Evolutionary conservation across 495 filamentous ascomycete genomes (phyloP).

Genomic region (Chaetomidium leptoderma): DNA sequence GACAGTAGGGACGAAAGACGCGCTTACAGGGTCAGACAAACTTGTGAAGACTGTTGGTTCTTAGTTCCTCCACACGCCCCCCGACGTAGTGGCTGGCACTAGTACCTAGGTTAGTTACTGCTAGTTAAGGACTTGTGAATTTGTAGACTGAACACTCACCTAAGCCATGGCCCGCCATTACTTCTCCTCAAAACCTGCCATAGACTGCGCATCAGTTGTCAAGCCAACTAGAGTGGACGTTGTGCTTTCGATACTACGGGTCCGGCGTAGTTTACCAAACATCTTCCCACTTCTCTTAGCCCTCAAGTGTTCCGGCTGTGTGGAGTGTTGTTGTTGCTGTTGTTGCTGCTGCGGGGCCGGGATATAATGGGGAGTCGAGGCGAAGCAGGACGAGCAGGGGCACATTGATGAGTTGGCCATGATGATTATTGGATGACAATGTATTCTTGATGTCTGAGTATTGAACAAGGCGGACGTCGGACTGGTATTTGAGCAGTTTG

Average conservation of each 20-base stretch:
- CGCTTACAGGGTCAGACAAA: no score
- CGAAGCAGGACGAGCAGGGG: conserved; percentile 27
- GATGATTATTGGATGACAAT: background rate
- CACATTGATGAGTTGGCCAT: conserved; percentile 16
- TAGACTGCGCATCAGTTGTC: background rate
- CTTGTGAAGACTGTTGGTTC: no score
- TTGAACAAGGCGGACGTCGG: no score
- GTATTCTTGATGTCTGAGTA: background rate
- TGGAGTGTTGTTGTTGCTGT: background rate
- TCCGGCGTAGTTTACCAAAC: background rate
- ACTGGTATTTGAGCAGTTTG: no score
- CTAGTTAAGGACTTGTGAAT: no score
- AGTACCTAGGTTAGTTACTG: no score
- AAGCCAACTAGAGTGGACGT: conserved; percentile 1
- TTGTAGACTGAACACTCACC: no score
- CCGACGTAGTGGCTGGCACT: no score
- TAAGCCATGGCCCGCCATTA: no score
- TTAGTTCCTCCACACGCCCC: no score
- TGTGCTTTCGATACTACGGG: background rate
- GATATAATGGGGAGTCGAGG: background rate
- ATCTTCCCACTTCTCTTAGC: background rate
- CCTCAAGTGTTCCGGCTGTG: background rate
- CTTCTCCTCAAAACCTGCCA: background rate
- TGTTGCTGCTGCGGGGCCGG: background rate
- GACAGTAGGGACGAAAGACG: no score